Conservation (phyloP, 139 green algal genomes). For the Desmodesmus armatus region DNA sequence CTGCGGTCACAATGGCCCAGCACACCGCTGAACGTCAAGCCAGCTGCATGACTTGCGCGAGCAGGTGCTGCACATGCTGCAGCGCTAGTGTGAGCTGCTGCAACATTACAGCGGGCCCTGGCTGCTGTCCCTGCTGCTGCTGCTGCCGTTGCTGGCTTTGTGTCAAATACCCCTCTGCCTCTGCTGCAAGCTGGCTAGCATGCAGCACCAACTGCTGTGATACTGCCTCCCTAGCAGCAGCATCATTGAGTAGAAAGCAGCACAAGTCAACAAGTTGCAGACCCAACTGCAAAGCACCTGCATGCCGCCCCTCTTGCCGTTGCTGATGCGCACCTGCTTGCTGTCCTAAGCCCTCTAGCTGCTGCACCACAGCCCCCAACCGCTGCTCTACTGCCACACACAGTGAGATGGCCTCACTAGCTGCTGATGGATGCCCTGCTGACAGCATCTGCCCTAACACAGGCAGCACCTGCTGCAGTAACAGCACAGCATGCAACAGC, state of each 20-base stretch:
- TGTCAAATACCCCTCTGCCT: background rate
- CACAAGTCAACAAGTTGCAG: conserved; percentile 20
- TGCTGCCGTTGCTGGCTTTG: background rate
- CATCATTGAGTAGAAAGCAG: conserved; percentile 9
- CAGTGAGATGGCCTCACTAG: no score
- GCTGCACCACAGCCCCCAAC: background rate
- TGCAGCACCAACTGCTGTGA: background rate
- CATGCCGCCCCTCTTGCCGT: conserved; percentile 1
- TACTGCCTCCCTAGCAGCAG: background rate
- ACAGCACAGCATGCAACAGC: background rate
- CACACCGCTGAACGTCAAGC: no score
- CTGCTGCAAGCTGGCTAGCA: background rate
- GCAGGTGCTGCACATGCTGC: background rate
- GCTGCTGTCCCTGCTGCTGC: background rate
- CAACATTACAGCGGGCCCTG: background rate
- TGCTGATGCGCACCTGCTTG: background rate
- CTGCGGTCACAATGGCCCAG: no score
- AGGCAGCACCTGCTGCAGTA: conserved; percentile 16
- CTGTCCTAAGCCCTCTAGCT: background rate
- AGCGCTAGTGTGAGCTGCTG: background rate
- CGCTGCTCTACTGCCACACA: background rate
- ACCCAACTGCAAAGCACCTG: background rate
- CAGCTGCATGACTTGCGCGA: no score
- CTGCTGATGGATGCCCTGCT: background rate
- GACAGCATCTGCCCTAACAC: background rate